A percentile compares a stretch with the other conserved stretches of the same genome.
phyloP scores from a whole-genome alignment of 441 rosid species.

The Brassica hybrid region DNA sequence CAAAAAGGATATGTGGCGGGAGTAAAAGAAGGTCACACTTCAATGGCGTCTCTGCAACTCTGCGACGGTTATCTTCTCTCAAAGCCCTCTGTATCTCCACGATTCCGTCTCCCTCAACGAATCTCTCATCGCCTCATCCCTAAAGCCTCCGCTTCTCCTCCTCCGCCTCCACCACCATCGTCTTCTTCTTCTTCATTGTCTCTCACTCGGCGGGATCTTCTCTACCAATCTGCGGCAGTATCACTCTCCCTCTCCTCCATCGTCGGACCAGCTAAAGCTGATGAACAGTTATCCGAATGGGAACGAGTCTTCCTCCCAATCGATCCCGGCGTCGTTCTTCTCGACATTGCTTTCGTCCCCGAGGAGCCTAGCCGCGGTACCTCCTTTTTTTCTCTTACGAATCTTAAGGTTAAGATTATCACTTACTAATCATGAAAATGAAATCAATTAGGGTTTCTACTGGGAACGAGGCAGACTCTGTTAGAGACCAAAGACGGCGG shows the following conservation, averaged over 20 bases:
- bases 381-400: background rate
- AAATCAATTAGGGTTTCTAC: constrained; percentile 58
- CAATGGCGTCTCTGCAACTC: constrained; percentile 60
- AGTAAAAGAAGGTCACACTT: background rate
- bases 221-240: constrained; percentile 57
- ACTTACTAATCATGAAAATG: constrained; percentile 8
- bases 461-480: constrained; percentile 93
- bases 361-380: constrained; percentile 76
- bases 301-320: constrained; percentile 77
- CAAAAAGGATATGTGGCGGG: constrained; percentile 7
- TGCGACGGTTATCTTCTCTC: constrained; percentile 41
- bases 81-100: constrained; percentile 53
- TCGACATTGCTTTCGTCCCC: constrained; percentile 91
- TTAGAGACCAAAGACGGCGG: constrained; percentile 96
- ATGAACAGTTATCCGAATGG: constrained; percentile 78
- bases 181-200: constrained; percentile 32
- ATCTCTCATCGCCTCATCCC: constrained; percentile 43
- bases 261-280: constrained; percentile 47
- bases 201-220: constrained; percentile 59
- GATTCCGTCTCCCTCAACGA: constrained; percentile 35
- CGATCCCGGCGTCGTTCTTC: constrained; percentile 98
- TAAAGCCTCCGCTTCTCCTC: constrained; percentile 49
- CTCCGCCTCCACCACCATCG: constrained; percentile 44
- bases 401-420: constrained; percentile 1
- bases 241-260: constrained; percentile 51